Percentiles rank a stretch among this genome's conserved stretches.
Evolutionary conservation across 805 yeast species (phyloP).

Genomic region (Ogataea henricii): DNA sequence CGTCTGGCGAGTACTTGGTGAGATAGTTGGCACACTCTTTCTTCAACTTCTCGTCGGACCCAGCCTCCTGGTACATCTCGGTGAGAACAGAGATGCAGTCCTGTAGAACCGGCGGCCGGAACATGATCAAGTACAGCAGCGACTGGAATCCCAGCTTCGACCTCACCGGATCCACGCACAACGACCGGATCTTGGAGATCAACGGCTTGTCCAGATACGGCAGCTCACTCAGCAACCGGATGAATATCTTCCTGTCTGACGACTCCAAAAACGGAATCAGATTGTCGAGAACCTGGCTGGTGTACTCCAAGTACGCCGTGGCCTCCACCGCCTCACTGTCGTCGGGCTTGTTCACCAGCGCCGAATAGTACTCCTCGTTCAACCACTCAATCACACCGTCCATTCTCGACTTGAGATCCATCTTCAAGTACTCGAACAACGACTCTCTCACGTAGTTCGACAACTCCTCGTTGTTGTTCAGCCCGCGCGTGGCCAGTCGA

Average conservation of each 20-base stretch:
- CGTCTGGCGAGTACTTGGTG: constrained; percentile 43
- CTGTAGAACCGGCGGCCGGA: constrained; percentile 79
- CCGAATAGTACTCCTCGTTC: constrained; percentile 85
- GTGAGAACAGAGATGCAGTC: constrained; percentile 51
- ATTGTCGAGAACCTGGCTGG: constrained; percentile 69
- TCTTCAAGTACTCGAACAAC: constrained; percentile 70
- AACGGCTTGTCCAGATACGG: constrained; percentile 70
- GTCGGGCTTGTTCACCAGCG: constrained; percentile 42
- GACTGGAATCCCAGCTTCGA: constrained; percentile 79
- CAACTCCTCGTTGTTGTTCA: constrained; percentile 45
- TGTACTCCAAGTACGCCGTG: constrained; percentile 62
- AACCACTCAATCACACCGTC: constrained; percentile 88
- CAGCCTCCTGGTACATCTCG: constrained; percentile 44
- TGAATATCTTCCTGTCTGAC: constrained; percentile 75
- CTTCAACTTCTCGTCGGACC: constrained; percentile 48
- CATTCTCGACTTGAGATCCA: constrained; percentile 68
- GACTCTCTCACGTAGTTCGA: constrained; percentile 68
- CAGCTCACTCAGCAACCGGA: constrained; percentile 82
- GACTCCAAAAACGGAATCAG: constrained; percentile 84
- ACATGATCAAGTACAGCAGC: constrained; percentile 80
- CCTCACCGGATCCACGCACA: constrained; percentile 86
- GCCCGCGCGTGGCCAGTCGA: constrained; percentile 82
- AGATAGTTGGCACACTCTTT: constrained; percentile 48
- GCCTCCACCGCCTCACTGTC: constrained; percentile 23
- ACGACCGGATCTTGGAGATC: constrained; percentile 64